phyloP scores from a whole-genome alignment of 805 yeast species.

The Pichia phayaonensis region DNA sequence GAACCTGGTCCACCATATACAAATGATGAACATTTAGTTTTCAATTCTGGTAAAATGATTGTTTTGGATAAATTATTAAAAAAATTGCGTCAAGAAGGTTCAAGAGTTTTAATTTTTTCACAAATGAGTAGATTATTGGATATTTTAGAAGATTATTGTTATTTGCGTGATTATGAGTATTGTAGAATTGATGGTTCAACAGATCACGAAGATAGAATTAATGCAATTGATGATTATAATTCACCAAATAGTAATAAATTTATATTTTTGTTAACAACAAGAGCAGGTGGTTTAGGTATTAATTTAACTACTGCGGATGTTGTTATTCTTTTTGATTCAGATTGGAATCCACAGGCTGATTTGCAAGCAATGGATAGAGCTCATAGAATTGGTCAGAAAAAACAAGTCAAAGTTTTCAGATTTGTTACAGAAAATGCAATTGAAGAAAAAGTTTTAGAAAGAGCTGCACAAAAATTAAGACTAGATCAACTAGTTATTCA shows the following conservation, averaged over 20 bases:
- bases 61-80: constrained; percentile 77
- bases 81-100: constrained; percentile 66
- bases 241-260: constrained; percentile 75
- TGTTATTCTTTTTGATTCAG: constrained; percentile 83
- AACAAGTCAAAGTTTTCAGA: constrained; percentile 87
- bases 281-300: constrained; percentile 97
- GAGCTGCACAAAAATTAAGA: constrained; percentile 91
- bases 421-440: constrained; percentile 94
- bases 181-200: constrained; percentile 94
- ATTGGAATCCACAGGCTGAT: constrained; percentile 98
- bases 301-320: constrained; percentile 88
- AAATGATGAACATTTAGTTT: constrained; percentile 90
- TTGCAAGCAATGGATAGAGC: constrained; percentile 98
- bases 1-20: constrained; percentile 98
- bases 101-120: constrained; percentile 84
- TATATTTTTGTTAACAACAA: constrained; percentile 77
- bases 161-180: constrained; percentile 72
- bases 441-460: constrained; percentile 90
- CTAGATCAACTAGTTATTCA: constrained; percentile 93
- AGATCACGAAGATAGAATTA: constrained; percentile 84
- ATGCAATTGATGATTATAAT: constrained; percentile 89
- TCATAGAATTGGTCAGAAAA: constrained; percentile 94
- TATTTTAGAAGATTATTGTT: constrained; percentile 88
- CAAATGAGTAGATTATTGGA: constrained; percentile 91
- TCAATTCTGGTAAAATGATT: constrained; percentile 84